phyloP scores from a whole-genome alignment of 345 rosid genomes.

The Populus alba region DNA sequence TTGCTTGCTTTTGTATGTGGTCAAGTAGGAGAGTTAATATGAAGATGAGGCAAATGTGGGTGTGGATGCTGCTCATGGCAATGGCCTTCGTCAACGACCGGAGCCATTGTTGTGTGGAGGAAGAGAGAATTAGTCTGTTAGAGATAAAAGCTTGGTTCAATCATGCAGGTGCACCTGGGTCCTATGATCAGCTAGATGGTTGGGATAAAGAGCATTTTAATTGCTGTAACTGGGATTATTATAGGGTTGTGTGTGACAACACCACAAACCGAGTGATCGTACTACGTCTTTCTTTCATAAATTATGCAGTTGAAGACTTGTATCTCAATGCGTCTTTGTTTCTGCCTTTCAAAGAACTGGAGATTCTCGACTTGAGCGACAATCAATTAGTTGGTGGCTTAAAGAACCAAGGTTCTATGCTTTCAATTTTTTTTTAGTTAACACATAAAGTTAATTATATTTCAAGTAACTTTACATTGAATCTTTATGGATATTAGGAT shows the following conservation, averaged over 20 bases:
- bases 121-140: neutral
- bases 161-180: neutral
- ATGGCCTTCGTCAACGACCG: neutral
- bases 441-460: too few species aligned
- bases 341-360: neutral
- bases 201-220: neutral
- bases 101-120: neutral
- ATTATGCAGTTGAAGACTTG: neutral
- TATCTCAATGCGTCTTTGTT: neutral
- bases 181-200: accelerated
- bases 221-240: neutral
- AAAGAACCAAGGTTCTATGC: neutral
- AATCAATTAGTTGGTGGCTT: neutral
- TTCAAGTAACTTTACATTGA: too few species aligned
- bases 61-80: neutral
- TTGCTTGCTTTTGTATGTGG: neutral
- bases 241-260: neutral
- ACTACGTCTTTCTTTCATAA: accelerated
- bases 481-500: too few species aligned
- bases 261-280: neutral
- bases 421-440: neutral
- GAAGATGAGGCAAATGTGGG: neutral
- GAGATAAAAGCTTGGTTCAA: neutral
- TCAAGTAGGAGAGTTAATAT: neutral
- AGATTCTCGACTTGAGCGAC: accelerated